Percentiles rank a stretch among this genome's conserved stretches.
Evolutionary conservation across 352 stramenopile genomes (phyloP).

Genomic region (Phytophthora aleatoria): DNA sequence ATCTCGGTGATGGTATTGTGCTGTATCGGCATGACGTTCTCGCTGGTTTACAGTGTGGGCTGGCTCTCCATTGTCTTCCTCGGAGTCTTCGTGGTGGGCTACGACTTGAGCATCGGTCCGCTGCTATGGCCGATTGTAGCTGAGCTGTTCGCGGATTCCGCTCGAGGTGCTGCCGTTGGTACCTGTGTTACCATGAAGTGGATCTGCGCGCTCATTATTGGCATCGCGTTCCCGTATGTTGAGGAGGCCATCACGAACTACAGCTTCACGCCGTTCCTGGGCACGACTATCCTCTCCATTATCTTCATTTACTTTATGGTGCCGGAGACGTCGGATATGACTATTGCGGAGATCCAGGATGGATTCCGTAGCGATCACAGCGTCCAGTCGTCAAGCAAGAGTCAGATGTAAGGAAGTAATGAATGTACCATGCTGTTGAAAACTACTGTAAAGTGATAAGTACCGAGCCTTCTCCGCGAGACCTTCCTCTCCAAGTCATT

Average conservation of each 20-base stretch:
- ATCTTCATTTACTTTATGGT: conserved; percentile 52
- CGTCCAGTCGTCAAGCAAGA: conserved; percentile 23
- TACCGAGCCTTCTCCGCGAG: too few species aligned
- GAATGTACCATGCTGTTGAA: conserved; percentile 4
- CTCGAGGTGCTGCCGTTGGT: conserved; percentile 43
- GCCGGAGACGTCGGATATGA: conserved; percentile 67
- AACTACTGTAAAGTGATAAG: too few species aligned
- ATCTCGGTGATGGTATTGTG: conserved; percentile 47
- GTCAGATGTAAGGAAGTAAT: conserved; percentile 16
- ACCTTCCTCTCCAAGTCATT: too few species aligned
- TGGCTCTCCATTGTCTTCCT: conserved; percentile 54
- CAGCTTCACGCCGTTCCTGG: conserved; percentile 57
- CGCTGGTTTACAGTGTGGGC: conserved; percentile 34
- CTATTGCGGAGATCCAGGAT: conserved; percentile 64
- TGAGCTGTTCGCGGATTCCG: conserved; percentile 61
- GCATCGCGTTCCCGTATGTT: conserved; percentile 61
- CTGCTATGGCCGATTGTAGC: conserved; percentile 53
- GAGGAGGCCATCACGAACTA: conserved; percentile 50
- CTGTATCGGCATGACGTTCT: conserved; percentile 49
- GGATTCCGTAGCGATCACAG: conserved; percentile 36
- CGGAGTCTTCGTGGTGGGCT: conserved; percentile 49
- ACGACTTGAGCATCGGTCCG: conserved; percentile 57
- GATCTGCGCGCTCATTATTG: conserved; percentile 50
- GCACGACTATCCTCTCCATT: conserved; percentile 36
- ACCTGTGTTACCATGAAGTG: conserved; percentile 60